Evolutionary conservation across 768 basidiomycete genomes (phyloP).

Genomic region (Floccularia luteovirens): DNA sequence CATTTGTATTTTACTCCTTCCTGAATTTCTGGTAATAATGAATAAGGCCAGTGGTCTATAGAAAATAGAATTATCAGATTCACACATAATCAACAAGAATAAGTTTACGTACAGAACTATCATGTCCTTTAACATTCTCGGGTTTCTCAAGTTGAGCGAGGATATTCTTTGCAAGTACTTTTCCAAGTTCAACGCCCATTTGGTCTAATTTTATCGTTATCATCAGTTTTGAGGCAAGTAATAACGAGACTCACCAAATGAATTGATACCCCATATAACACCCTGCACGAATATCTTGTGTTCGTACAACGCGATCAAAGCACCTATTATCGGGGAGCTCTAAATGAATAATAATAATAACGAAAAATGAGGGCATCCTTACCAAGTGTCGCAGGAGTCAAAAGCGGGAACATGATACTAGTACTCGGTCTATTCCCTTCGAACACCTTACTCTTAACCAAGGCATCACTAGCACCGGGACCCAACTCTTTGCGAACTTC

Average conservation of each 20-base stretch:
- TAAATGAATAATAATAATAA: conserved; percentile 5
- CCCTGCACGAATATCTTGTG: conserved; percentile 99
- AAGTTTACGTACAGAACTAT: conserved; percentile 66
- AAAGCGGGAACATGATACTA: conserved; percentile 88
- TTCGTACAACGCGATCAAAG: conserved; percentile 88
- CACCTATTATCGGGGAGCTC: conserved; percentile 26
- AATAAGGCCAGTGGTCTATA: conserved; percentile 89
- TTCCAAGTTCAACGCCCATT: conserved; percentile 99
- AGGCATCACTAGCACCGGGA: conserved; percentile 64
- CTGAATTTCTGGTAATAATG: conserved; percentile 93
- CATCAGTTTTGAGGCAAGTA: not conserved
- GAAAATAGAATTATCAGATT: not conserved
- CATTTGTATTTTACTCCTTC: conserved; percentile 44
- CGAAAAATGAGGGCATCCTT: conserved; percentile 11
- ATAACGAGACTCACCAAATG: conserved; percentile 60
- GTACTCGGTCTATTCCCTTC: conserved; percentile 97
- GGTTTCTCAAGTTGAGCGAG: conserved; percentile 79
- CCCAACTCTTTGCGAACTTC: conserved; percentile 69
- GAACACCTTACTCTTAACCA: conserved; percentile 97
- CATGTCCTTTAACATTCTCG: conserved; percentile 78
- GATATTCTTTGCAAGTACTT: conserved; percentile 95
- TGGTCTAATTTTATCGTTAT: conserved; percentile 51
- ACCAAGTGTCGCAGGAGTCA: conserved; percentile 88
- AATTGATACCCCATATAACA: conserved; percentile 97
- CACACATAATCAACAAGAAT: not conserved